These are phyloP conservation scores for Elsinoe necatrix DNA, from an alignment of 2,329 filamentous ascomycete genomes.

Conservation along the genomic window DNA sequence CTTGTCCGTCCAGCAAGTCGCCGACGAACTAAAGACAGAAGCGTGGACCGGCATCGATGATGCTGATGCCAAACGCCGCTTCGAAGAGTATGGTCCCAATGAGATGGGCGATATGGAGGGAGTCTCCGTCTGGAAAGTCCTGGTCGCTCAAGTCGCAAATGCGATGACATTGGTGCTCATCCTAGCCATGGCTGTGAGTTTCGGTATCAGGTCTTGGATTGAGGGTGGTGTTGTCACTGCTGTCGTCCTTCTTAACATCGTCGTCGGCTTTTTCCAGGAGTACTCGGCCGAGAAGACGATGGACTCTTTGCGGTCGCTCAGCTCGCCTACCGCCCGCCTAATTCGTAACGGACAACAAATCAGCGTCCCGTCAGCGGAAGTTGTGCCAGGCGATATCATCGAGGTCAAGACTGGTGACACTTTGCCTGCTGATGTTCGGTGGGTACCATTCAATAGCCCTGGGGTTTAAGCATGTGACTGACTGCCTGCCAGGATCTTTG, in stretches of 20 bases:
- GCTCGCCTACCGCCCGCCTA: constrained; percentile 39
- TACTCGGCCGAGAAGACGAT: constrained; percentile 43
- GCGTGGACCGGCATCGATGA: constrained; percentile 48
- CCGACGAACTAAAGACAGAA: background rate
- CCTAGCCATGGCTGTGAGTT: constrained; percentile 41
- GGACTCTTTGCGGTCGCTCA: constrained; percentile 40
- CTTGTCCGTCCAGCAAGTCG: background rate
- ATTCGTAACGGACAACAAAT: constrained; percentile 37
- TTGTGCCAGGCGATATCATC: constrained; percentile 43
- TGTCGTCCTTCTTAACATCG: constrained; percentile 39
- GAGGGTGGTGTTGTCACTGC: constrained; percentile 40
- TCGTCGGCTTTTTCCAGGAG: constrained; percentile 40
- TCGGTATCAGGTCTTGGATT: constrained; percentile 40
- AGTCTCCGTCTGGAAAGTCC: constrained; percentile 62
- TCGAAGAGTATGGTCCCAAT: constrained; percentile 56
- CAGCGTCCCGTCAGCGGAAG: constrained; percentile 35
- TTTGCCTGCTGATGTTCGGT: constrained; percentile 41
- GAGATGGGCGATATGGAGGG: constrained; percentile 60
- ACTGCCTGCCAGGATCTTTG: constrained; percentile 20
- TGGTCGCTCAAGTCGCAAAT: constrained; percentile 65
- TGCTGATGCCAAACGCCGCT: constrained; percentile 50
- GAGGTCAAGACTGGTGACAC: constrained; percentile 42
- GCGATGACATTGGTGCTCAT: constrained; percentile 63
- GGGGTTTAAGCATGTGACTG: background rate
- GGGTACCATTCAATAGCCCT: background rate